These are phyloP conservation scores for Cyberlindnera saturnus DNA, from an alignment of 805 yeast species.

Conservation along the genomic window DNA sequence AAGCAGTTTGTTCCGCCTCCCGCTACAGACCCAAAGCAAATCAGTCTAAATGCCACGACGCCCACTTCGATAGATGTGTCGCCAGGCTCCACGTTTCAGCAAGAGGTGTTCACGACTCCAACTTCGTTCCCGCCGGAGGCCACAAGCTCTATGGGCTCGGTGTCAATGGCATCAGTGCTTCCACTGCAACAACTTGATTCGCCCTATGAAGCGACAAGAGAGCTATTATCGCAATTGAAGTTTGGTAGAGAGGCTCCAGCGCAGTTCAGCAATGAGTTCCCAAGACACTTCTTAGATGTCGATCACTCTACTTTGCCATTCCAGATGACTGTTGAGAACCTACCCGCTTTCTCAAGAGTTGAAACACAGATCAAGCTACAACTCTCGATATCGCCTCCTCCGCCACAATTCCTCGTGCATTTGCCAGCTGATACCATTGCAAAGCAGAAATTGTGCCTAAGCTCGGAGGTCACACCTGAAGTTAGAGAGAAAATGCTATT, in stretches of 20 bases:
- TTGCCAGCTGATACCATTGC: conserved; percentile 85
- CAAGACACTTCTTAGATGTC: conserved; percentile 23
- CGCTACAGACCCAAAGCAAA: not conserved
- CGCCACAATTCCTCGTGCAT: conserved; percentile 65
- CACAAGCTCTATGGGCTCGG: not conserved
- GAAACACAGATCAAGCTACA: conserved; percentile 90
- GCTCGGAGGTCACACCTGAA: conserved; percentile 35
- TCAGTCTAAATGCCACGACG: conserved; percentile 8
- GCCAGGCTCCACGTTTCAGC: conserved; percentile 1
- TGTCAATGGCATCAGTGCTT: not conserved
- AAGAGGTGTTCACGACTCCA: conserved; percentile 16
- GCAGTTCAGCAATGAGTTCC: conserved; percentile 20
- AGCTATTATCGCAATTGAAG: conserved; percentile 17
- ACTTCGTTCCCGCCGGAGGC: conserved; percentile 5
- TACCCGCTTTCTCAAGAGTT: conserved; percentile 83
- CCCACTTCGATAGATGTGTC: conserved; percentile 11
- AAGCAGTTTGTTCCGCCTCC: not conserved
- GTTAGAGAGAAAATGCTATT: conserved; percentile 50
- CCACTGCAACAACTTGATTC: conserved; percentile 1
- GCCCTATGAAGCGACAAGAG: conserved; percentile 21
- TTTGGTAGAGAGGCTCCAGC: conserved; percentile 22
- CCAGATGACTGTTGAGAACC: conserved; percentile 46
- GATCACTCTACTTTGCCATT: conserved; percentile 32
- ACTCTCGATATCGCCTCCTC: conserved; percentile 67
- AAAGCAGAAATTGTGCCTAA: conserved; percentile 74